Evolutionary conservation across 176 grass and related monocot genomes (phyloP).

Genomic region (Oryza nivara): DNA sequence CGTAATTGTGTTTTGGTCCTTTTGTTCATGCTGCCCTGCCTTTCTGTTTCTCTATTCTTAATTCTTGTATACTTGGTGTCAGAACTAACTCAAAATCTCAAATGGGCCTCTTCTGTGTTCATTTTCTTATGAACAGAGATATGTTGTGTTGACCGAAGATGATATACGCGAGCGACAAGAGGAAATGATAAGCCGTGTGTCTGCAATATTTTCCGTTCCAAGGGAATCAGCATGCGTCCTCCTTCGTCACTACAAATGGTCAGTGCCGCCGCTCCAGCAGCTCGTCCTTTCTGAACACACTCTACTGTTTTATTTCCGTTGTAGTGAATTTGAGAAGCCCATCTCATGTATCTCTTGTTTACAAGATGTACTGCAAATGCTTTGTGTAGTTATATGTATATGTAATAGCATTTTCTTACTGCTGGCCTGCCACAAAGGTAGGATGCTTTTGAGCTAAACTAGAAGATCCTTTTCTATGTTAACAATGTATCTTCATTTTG

Average conservation of each 20-base stretch:
- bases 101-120: not conserved
- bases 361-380: constrained; percentile 2
- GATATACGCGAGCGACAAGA: constrained; percentile 62
- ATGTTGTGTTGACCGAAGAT: constrained; percentile 55
- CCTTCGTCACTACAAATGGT: constrained; percentile 80
- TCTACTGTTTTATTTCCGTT: not conserved
- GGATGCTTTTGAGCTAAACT: not conserved
- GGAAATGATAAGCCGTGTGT: constrained; percentile 66
- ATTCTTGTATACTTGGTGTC: no score
- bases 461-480: constrained; percentile 13
- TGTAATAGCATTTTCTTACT: not conserved
- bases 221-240: constrained; percentile 68
- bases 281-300: not conserved
- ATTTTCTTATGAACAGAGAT: constrained; percentile 65
- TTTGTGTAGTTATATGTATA: no score
- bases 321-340: not conserved
- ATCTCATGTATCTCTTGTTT: constrained; percentile 1
- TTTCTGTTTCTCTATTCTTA: not conserved
- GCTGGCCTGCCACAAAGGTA: constrained; percentile 10
- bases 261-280: constrained; percentile 8
- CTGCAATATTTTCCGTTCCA: constrained; percentile 56
- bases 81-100: not conserved
- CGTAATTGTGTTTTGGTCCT: not conserved
- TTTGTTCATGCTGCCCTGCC: not conserved
- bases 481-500: constrained; percentile 16